These are phyloP conservation scores for Neurospora discreta DNA, from an alignment of 495 filamentous ascomycete species.

Conservation along the genomic window DNA sequence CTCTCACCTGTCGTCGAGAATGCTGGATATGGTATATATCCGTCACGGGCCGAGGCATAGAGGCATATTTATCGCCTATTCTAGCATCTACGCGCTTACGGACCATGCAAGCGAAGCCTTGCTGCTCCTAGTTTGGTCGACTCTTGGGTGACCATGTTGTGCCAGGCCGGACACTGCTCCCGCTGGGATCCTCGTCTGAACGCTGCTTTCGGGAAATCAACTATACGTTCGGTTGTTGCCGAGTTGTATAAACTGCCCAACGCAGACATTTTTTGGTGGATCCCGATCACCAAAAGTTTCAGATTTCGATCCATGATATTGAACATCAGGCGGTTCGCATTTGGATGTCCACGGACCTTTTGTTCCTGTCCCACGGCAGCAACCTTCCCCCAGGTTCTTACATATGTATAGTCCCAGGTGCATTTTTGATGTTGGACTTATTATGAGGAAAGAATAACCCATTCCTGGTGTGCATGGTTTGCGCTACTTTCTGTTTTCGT, in stretches of 20 bases:
- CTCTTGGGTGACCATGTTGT: neutral
- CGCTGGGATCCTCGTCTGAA: neutral
- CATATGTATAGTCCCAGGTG: neutral
- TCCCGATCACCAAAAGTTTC: neutral
- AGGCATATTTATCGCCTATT: neutral
- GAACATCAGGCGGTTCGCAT: neutral
- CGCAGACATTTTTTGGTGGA: neutral
- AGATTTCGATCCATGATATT: neutral
- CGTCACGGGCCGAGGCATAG: neutral
- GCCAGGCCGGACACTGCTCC: neutral
- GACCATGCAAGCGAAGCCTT: neutral
- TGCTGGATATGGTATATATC: neutral
- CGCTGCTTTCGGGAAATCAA: neutral
- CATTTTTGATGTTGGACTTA: neutral
- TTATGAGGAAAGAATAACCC: neutral
- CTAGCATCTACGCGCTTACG: neutral
- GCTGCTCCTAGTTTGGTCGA: neutral
- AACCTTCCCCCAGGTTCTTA: neutral
- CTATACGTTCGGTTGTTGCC: neutral
- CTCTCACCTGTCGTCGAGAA: neutral
- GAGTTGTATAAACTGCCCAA: neutral
- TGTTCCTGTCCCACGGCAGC: neutral
- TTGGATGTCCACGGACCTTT: neutral
- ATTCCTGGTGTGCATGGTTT: neutral
- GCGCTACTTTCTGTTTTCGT: neutral